These are phyloP conservation scores for Carex scoparia DNA, from an alignment of 176 grass and related monocot species.

Conservation along the genomic window DNA sequence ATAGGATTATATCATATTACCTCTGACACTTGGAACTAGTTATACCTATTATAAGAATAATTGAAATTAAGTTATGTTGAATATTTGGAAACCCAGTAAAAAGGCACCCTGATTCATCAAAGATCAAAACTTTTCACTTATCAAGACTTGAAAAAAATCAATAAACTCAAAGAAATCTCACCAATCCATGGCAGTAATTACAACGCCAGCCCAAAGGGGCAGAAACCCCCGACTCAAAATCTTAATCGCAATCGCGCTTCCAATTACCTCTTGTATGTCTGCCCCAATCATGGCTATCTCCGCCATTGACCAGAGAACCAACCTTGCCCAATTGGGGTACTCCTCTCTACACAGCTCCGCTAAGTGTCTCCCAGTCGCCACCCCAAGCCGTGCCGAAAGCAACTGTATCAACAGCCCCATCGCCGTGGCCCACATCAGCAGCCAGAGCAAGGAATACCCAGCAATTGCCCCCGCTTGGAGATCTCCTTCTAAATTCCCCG, in stretches of 20 bases:
- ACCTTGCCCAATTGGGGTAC: slow-evolving; percentile 74
- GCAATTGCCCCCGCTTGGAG: slow-evolving; percentile 85
- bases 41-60: background rate
- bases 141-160: background rate
- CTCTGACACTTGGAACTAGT: background rate
- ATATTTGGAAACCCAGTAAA: background rate
- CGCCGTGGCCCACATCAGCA: slow-evolving; percentile 82
- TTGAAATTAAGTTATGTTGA: background rate
- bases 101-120: background rate
- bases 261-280: slow-evolving; percentile 94
- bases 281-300: slow-evolving; percentile 94
- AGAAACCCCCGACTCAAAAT: slow-evolving; percentile 74
- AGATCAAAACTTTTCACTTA: background rate
- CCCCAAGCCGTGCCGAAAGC: slow-evolving; percentile 74
- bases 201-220: slow-evolving; percentile 89
- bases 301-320: slow-evolving; percentile 85
- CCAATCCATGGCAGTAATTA: slow-evolving; percentile 94
- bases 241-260: slow-evolving; percentile 94
- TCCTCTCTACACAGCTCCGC: slow-evolving; percentile 96
- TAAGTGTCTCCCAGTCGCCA: slow-evolving; percentile 77
- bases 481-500: slow-evolving; percentile 94
- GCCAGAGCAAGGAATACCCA: slow-evolving; percentile 85
- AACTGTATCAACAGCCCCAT: slow-evolving; percentile 94
- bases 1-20: background rate
- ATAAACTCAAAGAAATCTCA: slow-evolving; percentile 18